A percentile compares a stretch with the other conserved stretches of the same genome.
phyloP scores from a whole-genome alignment of 2,329 filamentous ascomycete genomes.

The Xylariaceae sp. region DNA sequence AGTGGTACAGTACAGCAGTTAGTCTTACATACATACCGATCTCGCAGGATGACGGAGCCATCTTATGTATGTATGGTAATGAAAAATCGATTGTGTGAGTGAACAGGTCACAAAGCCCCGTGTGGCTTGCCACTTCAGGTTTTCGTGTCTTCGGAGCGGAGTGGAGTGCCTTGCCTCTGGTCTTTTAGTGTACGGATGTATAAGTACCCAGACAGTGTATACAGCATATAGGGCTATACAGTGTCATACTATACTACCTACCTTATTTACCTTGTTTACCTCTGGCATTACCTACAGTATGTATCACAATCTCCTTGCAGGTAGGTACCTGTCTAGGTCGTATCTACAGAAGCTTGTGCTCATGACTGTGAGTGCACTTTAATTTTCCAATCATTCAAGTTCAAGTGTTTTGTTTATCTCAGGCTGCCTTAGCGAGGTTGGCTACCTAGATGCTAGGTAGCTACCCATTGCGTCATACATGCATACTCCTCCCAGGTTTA shows the following conservation, averaged over 20 bases:
- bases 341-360: too few relatives aligned
- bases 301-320: neutral
- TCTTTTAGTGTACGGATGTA: too few relatives aligned
- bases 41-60: neutral
- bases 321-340: too few relatives aligned
- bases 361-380: too few relatives aligned
- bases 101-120: neutral
- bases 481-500: slow-evolving; percentile 1
- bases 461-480: slow-evolving; percentile 16
- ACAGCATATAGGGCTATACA: neutral
- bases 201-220: neutral
- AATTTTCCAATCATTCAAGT: too few relatives aligned
- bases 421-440: too few relatives aligned
- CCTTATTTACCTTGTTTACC: neutral
- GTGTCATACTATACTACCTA: neutral
- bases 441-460: neutral
- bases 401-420: too few relatives aligned
- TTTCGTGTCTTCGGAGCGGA: too few relatives aligned
- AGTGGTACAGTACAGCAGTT: neutral
- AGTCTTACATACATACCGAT: neutral
- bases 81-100: neutral
- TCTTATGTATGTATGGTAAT: too few relatives aligned
- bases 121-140: slow-evolving; percentile 17
- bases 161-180: too few relatives aligned
- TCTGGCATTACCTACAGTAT: too few relatives aligned